Conservation (phyloP, 345 rosid genomes). For the Heritiera littoralis region DNA sequence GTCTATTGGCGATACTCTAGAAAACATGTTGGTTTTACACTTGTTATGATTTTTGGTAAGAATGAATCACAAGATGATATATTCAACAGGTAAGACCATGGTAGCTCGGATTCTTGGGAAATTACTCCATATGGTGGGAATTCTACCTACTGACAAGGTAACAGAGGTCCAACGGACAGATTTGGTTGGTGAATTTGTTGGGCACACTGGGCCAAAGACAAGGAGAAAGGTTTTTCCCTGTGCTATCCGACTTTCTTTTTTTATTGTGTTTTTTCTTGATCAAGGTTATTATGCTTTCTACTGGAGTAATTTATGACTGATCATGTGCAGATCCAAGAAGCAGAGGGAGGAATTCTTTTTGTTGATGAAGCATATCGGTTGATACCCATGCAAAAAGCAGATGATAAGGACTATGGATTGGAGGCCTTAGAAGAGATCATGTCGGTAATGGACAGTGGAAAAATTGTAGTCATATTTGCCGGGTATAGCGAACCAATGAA, state of each 20-base stretch:
- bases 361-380: conserved; percentile 96
- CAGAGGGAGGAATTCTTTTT: conserved; percentile 98
- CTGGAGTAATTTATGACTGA: conserved; percentile 7
- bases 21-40: neutral
- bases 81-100: conserved; percentile 88
- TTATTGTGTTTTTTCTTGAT: neutral
- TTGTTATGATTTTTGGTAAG: conserved; percentile 2
- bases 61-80: conserved; percentile 13
- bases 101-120: conserved; percentile 93
- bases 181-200: conserved; percentile 98
- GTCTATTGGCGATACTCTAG: neutral
- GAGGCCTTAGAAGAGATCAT: conserved; percentile 98
- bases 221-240: conserved; percentile 64
- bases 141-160: conserved; percentile 86
- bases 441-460: conserved; percentile 96
- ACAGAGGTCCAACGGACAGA: conserved; percentile 94
- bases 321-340: conserved; percentile 78
- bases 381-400: conserved; percentile 92
- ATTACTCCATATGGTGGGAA: conserved; percentile 85
- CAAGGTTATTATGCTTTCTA: neutral
- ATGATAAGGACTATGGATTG: conserved; percentile 92
- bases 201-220: conserved; percentile 98
- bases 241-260: neutral
- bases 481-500: conserved; percentile 98
- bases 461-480: conserved; percentile 85